Percentiles rank a stretch among this genome's conserved stretches.
phyloP scores from a whole-genome alignment of 805 yeast genomes.

The Saturnispora kantuleensis region DNA sequence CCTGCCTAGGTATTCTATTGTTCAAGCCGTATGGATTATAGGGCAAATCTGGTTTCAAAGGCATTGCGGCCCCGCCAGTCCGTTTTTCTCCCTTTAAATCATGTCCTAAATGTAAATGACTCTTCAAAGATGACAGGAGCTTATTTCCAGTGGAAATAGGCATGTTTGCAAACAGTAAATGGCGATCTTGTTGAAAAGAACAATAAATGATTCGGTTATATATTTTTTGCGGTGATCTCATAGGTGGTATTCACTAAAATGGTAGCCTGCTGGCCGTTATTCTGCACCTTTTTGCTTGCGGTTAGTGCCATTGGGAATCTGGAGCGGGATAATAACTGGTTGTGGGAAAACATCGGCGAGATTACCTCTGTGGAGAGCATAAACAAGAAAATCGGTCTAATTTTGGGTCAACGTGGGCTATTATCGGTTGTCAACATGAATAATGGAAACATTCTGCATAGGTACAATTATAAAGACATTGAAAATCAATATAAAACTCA shows the following conservation, averaged over 20 bases:
- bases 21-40: conserved; percentile 58
- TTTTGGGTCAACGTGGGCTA: not conserved
- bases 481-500: not conserved
- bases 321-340: not conserved
- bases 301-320: not conserved
- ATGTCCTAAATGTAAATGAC: not conserved
- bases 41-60: conserved; percentile 28
- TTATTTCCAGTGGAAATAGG: conserved; percentile 2
- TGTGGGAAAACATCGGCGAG: not conserved
- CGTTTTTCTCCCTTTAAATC: conserved; percentile 4
- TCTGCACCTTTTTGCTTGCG: not conserved
- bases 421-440: conserved; percentile 18
- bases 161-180: not conserved
- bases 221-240: not conserved
- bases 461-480: conserved; percentile 18
- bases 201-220: not conserved
- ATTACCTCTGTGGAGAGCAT: not conserved
- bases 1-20: conserved; percentile 13
- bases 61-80: not conserved
- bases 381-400: conserved; percentile 5
- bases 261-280: conserved; percentile 2
- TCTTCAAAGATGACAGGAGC: conserved; percentile 1
- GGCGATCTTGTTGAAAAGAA: not conserved
- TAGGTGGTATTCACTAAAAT: not conserved
- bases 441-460: conserved; percentile 22